These are phyloP conservation scores for Coffea eugenioides DNA, from an alignment of 257 asterid genomes.

Conservation along the genomic window DNA sequence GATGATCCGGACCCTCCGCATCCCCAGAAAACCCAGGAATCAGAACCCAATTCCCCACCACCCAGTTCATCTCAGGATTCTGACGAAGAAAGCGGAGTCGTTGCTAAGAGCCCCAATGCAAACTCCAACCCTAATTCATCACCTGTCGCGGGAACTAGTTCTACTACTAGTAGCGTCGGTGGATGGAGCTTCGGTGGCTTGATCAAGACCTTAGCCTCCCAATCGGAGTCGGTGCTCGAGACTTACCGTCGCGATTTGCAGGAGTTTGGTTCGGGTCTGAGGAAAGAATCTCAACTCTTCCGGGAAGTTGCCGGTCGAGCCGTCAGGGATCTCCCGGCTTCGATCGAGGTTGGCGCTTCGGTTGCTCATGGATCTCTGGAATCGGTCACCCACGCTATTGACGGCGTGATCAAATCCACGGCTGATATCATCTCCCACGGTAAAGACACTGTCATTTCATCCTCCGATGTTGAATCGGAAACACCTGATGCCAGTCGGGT, in stretches of 20 bases:
- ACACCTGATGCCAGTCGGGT: slow-evolving; percentile 46
- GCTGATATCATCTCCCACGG: slow-evolving; percentile 67
- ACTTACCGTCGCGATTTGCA: slow-evolving; percentile 68
- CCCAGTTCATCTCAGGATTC: slow-evolving; percentile 13
- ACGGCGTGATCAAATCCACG: slow-evolving; percentile 69
- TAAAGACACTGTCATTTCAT: slow-evolving; percentile 39
- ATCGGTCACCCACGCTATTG: slow-evolving; percentile 29
- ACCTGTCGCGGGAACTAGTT: background rate
- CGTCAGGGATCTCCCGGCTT: slow-evolving; percentile 92
- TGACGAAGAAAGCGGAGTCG: slow-evolving; percentile 23
- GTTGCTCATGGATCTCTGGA: slow-evolving; percentile 65
- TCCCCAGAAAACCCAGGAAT: slow-evolving; percentile 23
- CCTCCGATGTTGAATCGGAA: slow-evolving; percentile 60
- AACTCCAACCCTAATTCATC: background rate
- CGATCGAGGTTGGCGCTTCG: slow-evolving; percentile 73
- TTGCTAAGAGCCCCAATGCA: slow-evolving; percentile 14
- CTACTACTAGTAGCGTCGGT: slow-evolving; percentile 14
- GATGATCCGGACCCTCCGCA: slow-evolving; percentile 62
- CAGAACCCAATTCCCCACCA: slow-evolving; percentile 33
- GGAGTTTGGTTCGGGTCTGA: slow-evolving; percentile 78
- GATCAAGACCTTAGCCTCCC: slow-evolving; percentile 49
- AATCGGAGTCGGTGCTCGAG: slow-evolving; percentile 82
- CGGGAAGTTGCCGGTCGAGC: slow-evolving; percentile 87
- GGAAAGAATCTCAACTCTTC: slow-evolving; percentile 66
- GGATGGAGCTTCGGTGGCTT: slow-evolving; percentile 76